Percentiles rank a stretch among this genome's conserved stretches.
Conservation (phyloP, 2,329 filamentous ascomycete genomes). For the Fusarium sp. region DNA sequence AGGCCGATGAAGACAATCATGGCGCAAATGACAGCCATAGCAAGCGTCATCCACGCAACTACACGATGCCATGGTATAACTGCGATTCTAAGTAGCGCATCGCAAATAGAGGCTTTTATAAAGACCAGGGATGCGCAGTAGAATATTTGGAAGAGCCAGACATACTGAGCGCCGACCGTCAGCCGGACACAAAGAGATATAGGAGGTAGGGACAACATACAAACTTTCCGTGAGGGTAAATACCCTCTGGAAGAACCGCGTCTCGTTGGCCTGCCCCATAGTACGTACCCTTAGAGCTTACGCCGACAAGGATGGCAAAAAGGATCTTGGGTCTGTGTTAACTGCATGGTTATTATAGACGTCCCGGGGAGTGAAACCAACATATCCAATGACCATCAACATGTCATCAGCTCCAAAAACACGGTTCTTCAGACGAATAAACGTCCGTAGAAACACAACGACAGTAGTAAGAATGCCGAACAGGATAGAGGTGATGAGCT, state of each 20-base stretch:
- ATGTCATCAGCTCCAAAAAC: not conserved
- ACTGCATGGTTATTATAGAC: rapidly evolving
- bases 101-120: not conserved
- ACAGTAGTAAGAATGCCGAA: not conserved
- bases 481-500: not conserved
- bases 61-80: not conserved
- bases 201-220: not conserved
- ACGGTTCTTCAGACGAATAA: not conserved
- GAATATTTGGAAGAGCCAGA: not conserved
- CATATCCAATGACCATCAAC: not conserved
- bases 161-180: not conserved
- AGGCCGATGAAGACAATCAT: not conserved
- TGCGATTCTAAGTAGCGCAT: not conserved
- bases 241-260: not conserved
- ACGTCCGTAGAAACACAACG: not conserved
- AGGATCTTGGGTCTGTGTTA: not conserved
- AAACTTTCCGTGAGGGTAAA: not conserved
- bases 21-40: not conserved
- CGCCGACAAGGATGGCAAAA: not conserved
- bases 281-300: not conserved
- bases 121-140: not conserved
- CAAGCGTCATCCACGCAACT: not conserved
- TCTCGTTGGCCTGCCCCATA: not conserved
- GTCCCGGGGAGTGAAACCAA: not conserved
- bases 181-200: not conserved